Conservation (phyloP, 805 yeast genomes). For the Candida vartiovaarae region DNA sequence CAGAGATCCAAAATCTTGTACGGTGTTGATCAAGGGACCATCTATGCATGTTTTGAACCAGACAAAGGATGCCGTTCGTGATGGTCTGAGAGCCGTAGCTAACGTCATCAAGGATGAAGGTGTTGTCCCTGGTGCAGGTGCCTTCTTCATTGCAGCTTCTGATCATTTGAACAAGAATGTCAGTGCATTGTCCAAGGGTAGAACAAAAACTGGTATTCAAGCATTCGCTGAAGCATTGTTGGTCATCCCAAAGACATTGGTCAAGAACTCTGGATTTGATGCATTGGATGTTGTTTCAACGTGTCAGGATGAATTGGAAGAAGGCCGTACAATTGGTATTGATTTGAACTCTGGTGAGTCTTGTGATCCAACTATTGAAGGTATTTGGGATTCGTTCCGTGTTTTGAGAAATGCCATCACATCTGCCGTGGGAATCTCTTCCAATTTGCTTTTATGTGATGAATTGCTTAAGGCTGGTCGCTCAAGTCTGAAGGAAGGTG, state of each 20-base stretch:
- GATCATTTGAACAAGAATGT: constrained; percentile 50
- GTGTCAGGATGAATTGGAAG: constrained; percentile 83
- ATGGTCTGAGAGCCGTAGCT: constrained; percentile 91
- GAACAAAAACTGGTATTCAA: constrained; percentile 80
- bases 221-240: constrained; percentile 92
- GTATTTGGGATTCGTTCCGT: constrained; percentile 94
- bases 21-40: constrained; percentile 90
- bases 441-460: constrained; percentile 88
- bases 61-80: constrained; percentile 95
- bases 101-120: constrained; percentile 81
- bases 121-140: constrained; percentile 96
- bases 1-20: constrained; percentile 83
- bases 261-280: constrained; percentile 90
- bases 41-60: constrained; percentile 84
- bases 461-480: constrained; percentile 96
- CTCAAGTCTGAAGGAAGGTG: constrained; percentile 72
- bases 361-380: constrained; percentile 89
- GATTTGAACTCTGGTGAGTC: constrained; percentile 91
- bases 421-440: constrained; percentile 90
- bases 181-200: constrained; percentile 65
- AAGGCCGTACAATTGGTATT: constrained; percentile 81
- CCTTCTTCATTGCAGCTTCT: constrained; percentile 81
- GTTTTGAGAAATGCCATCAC: constrained; percentile 89
- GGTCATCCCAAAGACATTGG: constrained; percentile 87
- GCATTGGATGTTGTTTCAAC: constrained; percentile 81